phyloP scores from a whole-genome alignment of 805 yeast species.

The Starmerella sirachaensis region DNA sequence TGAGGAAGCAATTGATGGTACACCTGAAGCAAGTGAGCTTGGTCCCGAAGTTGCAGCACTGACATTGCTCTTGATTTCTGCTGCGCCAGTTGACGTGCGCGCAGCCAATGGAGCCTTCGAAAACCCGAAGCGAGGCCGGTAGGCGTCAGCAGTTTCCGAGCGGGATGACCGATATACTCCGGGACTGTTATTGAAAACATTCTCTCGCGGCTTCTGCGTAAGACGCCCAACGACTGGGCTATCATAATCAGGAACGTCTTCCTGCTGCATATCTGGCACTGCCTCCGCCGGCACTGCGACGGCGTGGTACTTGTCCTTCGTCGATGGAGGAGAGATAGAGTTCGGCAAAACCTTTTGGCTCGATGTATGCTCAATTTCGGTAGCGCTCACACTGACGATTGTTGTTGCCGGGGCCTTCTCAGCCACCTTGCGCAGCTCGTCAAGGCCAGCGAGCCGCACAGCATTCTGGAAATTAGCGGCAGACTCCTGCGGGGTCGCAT shows the following conservation, averaged over 20 bases:
- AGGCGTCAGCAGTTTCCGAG: slow-evolving; percentile 6
- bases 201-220: slow-evolving; percentile 4
- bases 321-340: slow-evolving; percentile 85
- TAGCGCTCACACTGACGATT: slow-evolving; percentile 31
- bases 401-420: too few relatives aligned
- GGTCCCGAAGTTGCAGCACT: neutral
- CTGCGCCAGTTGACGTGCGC: slow-evolving; percentile 12
- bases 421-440: slow-evolving; percentile 3
- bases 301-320: slow-evolving; percentile 65
- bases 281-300: slow-evolving; percentile 22
- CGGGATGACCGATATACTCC: too few relatives aligned
- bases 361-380: slow-evolving; percentile 27
- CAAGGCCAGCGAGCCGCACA: slow-evolving; percentile 51
- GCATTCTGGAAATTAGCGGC: slow-evolving; percentile 54
- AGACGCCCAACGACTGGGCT: slow-evolving; percentile 24
- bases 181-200: slow-evolving; percentile 8
- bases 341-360: slow-evolving; percentile 54
- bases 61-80: neutral
- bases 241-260: slow-evolving; percentile 20
- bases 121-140: slow-evolving; percentile 10
- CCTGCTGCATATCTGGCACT: slow-evolving; percentile 7
- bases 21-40: neutral
- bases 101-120: slow-evolving; percentile 10
- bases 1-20: slow-evolving; percentile 1
- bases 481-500: slow-evolving; percentile 48